A percentile compares a stretch with the other conserved stretches of the same genome.
phyloP scores from a whole-genome alignment of 108 stramenopile species.

The Craspedostauros australis region DNA sequence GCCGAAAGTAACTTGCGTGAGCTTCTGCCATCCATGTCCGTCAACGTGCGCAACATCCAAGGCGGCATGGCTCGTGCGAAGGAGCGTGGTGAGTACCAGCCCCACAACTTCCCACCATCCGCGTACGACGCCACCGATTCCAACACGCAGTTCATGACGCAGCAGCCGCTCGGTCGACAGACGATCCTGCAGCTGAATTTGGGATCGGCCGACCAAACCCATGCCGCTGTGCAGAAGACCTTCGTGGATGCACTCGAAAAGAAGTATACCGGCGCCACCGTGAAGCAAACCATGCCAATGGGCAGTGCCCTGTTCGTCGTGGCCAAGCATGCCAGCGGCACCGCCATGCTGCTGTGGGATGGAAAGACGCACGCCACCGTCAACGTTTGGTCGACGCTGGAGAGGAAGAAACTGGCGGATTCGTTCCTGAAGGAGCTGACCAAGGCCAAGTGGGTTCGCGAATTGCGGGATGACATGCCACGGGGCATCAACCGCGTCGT shows the following conservation, averaged over 20 bases:
- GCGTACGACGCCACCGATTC: constrained; percentile 55
- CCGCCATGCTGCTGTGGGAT: constrained; percentile 29
- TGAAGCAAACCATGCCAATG: no score
- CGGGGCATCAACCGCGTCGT: constrained; percentile 48
- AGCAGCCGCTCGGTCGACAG: constrained; percentile 55
- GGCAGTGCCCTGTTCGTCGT: constrained; percentile 47
- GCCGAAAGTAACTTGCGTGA: no score
- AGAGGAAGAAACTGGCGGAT: not conserved
- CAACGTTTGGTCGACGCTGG: constrained; percentile 19
- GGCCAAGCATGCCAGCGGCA: constrained; percentile 3
- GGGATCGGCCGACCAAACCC: not conserved
- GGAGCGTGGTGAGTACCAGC: no score
- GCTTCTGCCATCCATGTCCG: no score
- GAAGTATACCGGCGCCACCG: no score
- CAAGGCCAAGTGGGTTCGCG: constrained; percentile 13
- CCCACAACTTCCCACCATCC: constrained; percentile 16
- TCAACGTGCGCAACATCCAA: no score
- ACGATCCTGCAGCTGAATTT: constrained; percentile 46
- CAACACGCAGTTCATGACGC: constrained; percentile 49
- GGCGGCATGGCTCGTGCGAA: no score
- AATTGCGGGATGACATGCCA: constrained; percentile 53
- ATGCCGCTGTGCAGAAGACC: no score
- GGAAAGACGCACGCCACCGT: constrained; percentile 29
- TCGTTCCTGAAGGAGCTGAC: constrained; percentile 17
- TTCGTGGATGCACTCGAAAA: no score